Evolutionary conservation across 2,329 filamentous ascomycete species (phyloP).

Genomic region (Fusarium sp.): DNA sequence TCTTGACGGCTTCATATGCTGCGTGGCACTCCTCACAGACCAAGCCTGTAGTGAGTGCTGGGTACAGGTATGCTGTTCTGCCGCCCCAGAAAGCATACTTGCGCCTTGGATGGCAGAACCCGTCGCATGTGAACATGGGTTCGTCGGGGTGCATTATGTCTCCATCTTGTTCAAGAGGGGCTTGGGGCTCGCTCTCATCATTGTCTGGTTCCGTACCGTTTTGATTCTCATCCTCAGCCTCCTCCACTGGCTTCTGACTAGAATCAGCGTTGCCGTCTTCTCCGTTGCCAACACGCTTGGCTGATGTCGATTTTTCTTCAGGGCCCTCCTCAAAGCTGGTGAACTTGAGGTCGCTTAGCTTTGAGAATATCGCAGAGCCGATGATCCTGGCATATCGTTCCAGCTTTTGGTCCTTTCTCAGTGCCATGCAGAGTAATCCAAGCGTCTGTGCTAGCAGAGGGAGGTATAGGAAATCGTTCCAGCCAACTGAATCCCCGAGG

Average conservation of each 20-base stretch:
- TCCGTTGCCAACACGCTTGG: rapidly evolving
- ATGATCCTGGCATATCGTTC: background rate
- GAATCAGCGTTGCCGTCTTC: no score
- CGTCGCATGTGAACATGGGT: background rate
- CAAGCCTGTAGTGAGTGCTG: background rate
- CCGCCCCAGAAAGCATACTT: background rate
- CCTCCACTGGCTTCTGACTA: background rate
- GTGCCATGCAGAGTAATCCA: background rate
- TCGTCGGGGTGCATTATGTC: background rate
- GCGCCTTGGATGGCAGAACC: background rate
- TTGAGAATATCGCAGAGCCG: background rate
- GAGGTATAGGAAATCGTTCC: background rate
- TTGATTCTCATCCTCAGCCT: background rate
- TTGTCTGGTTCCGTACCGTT: background rate
- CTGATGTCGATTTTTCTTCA: background rate
- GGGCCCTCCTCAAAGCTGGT: background rate
- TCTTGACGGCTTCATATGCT: background rate
- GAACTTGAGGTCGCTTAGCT: background rate
- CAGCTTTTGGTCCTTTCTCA: background rate
- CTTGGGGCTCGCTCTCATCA: background rate
- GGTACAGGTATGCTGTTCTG: background rate
- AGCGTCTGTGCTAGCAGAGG: background rate
- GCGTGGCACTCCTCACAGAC: slow-evolving; percentile 9
- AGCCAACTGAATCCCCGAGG: background rate
- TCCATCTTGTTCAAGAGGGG: background rate